Percentiles rank a stretch among this genome's conserved stretches.
Evolutionary conservation across 2,329 filamentous ascomycete genomes (phyloP).

Genomic region (Colletotrichum sp.): DNA sequence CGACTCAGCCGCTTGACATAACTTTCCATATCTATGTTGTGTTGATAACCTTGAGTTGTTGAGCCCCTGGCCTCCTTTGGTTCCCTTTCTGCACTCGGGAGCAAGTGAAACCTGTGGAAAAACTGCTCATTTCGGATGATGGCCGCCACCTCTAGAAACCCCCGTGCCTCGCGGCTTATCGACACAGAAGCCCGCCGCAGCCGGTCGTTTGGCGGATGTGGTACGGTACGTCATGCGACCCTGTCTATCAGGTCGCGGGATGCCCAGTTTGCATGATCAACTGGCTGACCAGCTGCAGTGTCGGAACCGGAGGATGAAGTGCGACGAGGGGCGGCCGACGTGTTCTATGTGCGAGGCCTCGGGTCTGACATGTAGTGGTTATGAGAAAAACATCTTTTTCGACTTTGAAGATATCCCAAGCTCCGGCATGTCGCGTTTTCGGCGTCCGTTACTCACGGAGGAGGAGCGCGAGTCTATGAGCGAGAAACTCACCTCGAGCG

Average conservation of each 20-base stretch:
- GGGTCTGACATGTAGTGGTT: slow-evolving; percentile 34
- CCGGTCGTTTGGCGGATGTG: slow-evolving; percentile 28
- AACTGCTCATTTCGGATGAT: neutral
- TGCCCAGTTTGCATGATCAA: neutral
- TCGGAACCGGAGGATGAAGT: slow-evolving; percentile 41
- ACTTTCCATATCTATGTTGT: neutral
- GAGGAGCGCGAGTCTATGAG: slow-evolving; percentile 40
- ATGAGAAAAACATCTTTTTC: slow-evolving; percentile 41
- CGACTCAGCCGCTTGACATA: neutral
- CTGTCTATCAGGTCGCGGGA: neutral
- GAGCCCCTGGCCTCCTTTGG: neutral
- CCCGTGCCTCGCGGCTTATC: neutral
- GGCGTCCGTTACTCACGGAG: slow-evolving; percentile 40
- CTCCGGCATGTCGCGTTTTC: slow-evolving; percentile 33
- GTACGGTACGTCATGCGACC: neutral
- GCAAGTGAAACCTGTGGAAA: neutral
- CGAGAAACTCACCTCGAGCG: slow-evolving; percentile 29
- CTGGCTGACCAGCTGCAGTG: slow-evolving; percentile 27
- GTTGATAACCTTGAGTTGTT: neutral
- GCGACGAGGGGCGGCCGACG: slow-evolving; percentile 37
- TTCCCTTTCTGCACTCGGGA: neutral
- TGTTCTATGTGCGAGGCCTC: slow-evolving; percentile 34
- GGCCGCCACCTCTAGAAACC: neutral
- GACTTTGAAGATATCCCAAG: neutral
- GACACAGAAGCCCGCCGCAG: neutral